These are phyloP conservation scores for Paramecium caudatum DNA, from an alignment of 73 alveolate genomes.

Conservation along the genomic window DNA sequence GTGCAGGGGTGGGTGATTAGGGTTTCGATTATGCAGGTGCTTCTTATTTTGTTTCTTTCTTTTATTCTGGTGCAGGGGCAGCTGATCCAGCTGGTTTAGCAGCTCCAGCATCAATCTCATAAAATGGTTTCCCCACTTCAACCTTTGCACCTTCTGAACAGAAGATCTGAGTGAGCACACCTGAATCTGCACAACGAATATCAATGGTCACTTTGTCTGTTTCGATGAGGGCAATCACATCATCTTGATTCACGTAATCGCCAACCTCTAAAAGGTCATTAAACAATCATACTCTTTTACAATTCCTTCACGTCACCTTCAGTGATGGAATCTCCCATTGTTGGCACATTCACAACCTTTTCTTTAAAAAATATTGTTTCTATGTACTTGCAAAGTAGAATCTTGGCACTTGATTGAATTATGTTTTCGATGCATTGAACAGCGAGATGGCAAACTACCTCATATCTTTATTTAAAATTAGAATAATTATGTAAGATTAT, in stretches of 20 bases:
- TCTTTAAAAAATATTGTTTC: background rate
- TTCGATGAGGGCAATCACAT: conserved; percentile 74
- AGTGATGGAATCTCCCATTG: conserved; percentile 93
- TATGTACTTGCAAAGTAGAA: conserved; percentile 40
- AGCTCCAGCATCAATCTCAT: conserved; percentile 75
- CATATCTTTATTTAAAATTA: conserved; percentile 57
- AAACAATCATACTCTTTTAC: conserved; percentile 69
- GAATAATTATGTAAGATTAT: conserved; percentile 37
- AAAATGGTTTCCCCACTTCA: conserved; percentile 78
- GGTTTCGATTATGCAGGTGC: conserved; percentile 5
- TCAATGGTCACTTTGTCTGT: conserved; percentile 77
- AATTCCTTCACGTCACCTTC: conserved; percentile 83
- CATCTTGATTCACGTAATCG: conserved; percentile 77
- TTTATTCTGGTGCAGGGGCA: conserved; percentile 57
- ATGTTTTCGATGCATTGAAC: conserved; percentile 15
- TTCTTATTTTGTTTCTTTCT: conserved; percentile 67
- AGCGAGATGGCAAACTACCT: conserved; percentile 43
- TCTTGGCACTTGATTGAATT: conserved; percentile 11
- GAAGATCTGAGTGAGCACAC: conserved; percentile 72
- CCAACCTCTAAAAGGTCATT: conserved; percentile 73
- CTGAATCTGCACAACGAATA: conserved; percentile 76
- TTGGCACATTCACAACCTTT: conserved; percentile 80
- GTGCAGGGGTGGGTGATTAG: conserved; percentile 8
- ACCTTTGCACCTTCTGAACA: conserved; percentile 75
- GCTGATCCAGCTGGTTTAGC: conserved; percentile 75